phyloP scores from a whole-genome alignment of 768 basidiomycete genomes.

The Mycena latifolia region DNA sequence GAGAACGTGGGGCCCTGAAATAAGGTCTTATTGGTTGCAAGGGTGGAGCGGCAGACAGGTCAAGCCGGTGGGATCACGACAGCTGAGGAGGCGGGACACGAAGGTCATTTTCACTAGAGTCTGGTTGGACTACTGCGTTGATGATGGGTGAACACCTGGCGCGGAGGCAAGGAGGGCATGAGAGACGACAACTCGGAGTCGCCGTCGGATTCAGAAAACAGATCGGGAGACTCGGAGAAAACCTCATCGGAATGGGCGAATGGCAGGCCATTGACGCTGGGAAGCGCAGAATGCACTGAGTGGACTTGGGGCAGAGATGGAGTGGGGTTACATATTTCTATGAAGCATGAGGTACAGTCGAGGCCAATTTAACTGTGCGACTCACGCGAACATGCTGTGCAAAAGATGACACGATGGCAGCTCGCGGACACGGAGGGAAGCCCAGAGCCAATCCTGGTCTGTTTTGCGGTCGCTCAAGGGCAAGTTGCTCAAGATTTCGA shows the following conservation, averaged over 20 bases:
- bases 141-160: constrained; percentile 27
- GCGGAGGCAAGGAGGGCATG: constrained; percentile 36
- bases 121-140: constrained; percentile 51
- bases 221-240: constrained; percentile 27
- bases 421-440: constrained; percentile 55
- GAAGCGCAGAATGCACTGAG: constrained; percentile 22
- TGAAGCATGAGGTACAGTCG: constrained; percentile 21
- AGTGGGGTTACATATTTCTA: constrained; percentile 28
- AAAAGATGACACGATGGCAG: constrained; percentile 56
- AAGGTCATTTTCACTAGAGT: constrained; percentile 51
- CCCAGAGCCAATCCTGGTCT: constrained; percentile 36
- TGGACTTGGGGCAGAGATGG: constrained; percentile 6
- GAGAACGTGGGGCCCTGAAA: constrained; percentile 39
- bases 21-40: constrained; percentile 36
- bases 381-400: constrained; percentile 63
- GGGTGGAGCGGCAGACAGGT: constrained; percentile 55
- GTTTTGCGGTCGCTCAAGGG: constrained; percentile 50
- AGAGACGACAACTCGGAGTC: constrained; percentile 35
- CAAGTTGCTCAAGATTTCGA: constrained; percentile 80
- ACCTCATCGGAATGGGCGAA: constrained; percentile 38
- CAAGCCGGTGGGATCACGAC: constrained; percentile 56
- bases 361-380: constrained; percentile 28
- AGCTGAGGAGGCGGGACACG: constrained; percentile 42
- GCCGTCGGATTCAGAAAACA: constrained; percentile 30
- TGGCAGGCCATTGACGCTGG: constrained; percentile 36